phyloP scores from a whole-genome alignment of 1,139 yeast genomes.

The Scheffersomyces insectosa region DNA sequence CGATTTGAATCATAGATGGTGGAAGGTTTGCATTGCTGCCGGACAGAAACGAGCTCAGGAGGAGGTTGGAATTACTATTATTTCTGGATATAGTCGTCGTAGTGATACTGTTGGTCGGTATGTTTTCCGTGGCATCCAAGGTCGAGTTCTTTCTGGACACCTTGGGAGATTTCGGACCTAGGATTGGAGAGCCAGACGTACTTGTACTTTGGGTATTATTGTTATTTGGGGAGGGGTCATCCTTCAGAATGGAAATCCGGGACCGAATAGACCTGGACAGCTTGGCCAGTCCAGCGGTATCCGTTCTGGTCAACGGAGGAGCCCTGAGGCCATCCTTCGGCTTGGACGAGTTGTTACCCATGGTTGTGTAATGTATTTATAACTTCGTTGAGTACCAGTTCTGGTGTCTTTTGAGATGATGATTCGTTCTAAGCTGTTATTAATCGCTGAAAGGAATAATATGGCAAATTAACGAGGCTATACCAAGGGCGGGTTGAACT shows the following conservation, averaged over 20 bases:
- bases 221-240: constrained; percentile 23
- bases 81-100: constrained; percentile 10
- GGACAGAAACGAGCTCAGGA: constrained; percentile 3
- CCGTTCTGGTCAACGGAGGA: constrained; percentile 52
- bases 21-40: constrained; percentile 40
- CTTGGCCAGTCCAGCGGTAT: constrained; percentile 53
- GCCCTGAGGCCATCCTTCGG: constrained; percentile 25
- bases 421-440: too few species aligned
- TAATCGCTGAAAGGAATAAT: too few species aligned
- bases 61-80: constrained; percentile 10
- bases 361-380: constrained; percentile 9
- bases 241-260: constrained; percentile 37
- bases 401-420: too few species aligned
- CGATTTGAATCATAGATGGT: constrained; percentile 67
- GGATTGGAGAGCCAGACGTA: constrained; percentile 13
- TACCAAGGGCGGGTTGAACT: too few species aligned
- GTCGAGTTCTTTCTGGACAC: constrained; percentile 43
- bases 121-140: constrained; percentile 8
- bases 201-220: constrained; percentile 15
- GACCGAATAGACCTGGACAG: constrained; percentile 52
- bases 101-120: constrained; percentile 11
- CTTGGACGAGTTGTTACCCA: constrained; percentile 51
- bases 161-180: constrained; percentile 34
- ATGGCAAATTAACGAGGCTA: too few species aligned
- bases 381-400: too few species aligned